Evolutionary conservation across 306 rosid species (phyloP).

Genomic region (Heteromeles arbutifolia): DNA sequence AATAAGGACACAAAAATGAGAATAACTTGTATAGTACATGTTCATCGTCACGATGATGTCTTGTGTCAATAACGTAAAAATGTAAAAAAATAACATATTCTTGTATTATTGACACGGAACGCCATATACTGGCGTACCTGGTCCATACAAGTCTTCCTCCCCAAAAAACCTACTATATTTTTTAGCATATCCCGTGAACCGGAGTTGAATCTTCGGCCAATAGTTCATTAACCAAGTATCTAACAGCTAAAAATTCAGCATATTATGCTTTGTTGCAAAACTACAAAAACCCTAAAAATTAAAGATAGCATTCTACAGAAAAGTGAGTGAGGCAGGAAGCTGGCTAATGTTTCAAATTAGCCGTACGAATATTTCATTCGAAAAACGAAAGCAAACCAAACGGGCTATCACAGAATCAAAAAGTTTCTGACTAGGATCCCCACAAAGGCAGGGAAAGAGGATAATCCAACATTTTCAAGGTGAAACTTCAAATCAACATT

Average conservation of each 20-base stretch:
- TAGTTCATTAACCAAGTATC: too few relatives aligned
- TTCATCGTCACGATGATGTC: background rate
- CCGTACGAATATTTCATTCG: slow-evolving; percentile 34
- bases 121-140: fast-evolving
- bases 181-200: too few relatives aligned
- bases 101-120: too few relatives aligned
- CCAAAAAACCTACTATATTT: background rate
- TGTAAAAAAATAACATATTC: too few relatives aligned
- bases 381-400: slow-evolving; percentile 23
- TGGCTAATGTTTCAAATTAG: slow-evolving; percentile 18
- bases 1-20: background rate
- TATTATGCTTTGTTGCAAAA: too few relatives aligned
- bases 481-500: background rate
- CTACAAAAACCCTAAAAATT: background rate
- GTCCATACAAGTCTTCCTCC: too few relatives aligned
- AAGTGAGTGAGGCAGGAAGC: slow-evolving; percentile 20
- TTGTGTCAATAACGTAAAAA: too few relatives aligned
- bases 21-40: background rate
- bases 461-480: background rate
- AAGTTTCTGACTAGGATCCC: slow-evolving; percentile 14
- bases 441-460: background rate
- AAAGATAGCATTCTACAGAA: background rate
- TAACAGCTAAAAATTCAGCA: too few relatives aligned
- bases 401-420: slow-evolving; percentile 31
- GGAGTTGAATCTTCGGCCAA: too few relatives aligned